A percentile compares a stretch with the other conserved stretches of the same genome.
Conservation (phyloP, 768 basidiomycete species). For the Cubamyces sp. region DNA sequence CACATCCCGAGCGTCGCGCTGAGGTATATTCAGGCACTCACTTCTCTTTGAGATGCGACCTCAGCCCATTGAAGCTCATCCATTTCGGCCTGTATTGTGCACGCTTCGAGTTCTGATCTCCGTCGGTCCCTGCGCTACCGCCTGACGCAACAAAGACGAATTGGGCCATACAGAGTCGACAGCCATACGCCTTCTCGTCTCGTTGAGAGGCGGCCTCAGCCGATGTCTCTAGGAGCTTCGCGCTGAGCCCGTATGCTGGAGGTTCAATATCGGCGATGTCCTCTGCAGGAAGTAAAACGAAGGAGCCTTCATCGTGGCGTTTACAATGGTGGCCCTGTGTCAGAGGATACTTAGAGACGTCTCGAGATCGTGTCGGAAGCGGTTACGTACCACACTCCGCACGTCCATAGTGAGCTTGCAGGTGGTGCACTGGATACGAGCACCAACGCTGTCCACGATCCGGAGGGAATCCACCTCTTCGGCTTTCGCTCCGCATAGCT, state of each 20-base stretch:
- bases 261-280: constrained; percentile 11
- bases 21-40: constrained; percentile 36
- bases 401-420: constrained; percentile 58
- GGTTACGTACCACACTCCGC: constrained; percentile 44
- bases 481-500: constrained; percentile 36
- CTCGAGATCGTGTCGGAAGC: neutral
- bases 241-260: constrained; percentile 33
- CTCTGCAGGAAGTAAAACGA: constrained; percentile 38
- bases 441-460: constrained; percentile 32
- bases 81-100: constrained; percentile 26
- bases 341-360: neutral
- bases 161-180: constrained; percentile 7
- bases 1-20: neutral
- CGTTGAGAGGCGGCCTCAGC: constrained; percentile 35
- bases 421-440: constrained; percentile 49
- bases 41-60: constrained; percentile 68
- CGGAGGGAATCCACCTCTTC: constrained; percentile 33
- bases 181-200: constrained; percentile 31
- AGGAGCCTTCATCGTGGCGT: constrained; percentile 58
- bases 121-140: neutral
- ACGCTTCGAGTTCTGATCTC: constrained; percentile 11
- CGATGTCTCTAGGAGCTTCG: constrained; percentile 22
- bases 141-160: neutral
- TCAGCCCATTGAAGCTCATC: constrained; percentile 58
- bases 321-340: constrained; percentile 62